A percentile compares a stretch with the other conserved stretches of the same genome.
phyloP scores from a whole-genome alignment of 768 basidiomycete species.

The Multifurca ochricompacta region DNA sequence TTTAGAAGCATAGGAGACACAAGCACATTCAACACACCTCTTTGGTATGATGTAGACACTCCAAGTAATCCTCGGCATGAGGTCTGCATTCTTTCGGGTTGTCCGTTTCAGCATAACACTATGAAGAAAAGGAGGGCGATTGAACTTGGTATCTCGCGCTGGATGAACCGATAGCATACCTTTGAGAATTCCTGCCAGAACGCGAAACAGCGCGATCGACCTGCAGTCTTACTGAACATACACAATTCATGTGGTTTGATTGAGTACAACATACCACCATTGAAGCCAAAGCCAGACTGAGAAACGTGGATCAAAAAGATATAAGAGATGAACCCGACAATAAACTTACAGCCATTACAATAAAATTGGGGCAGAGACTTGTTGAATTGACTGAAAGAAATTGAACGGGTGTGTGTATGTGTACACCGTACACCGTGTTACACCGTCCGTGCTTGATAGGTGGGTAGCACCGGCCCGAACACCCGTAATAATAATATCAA shows the following conservation, averaged over 20 bases:
- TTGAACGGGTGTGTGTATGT: no score
- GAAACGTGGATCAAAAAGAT: neutral
- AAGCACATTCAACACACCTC: constrained; percentile 53
- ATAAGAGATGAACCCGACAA: neutral
- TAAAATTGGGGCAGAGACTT: no score
- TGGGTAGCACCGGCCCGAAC: neutral
- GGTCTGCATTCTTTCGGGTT: constrained; percentile 61
- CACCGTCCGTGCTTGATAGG: neutral
- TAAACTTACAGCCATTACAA: constrained; percentile 24
- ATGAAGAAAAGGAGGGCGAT: neutral
- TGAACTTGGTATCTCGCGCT: neutral
- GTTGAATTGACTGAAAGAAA: no score
- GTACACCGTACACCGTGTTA: no score
- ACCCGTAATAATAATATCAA: no score
- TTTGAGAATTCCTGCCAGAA: constrained; percentile 91
- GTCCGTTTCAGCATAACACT: constrained; percentile 86
- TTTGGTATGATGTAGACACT: constrained; percentile 84
- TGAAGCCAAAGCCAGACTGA: constrained; percentile 61
- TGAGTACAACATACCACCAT: constrained; percentile 39
- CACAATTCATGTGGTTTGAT: neutral
- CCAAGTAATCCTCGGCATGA: constrained; percentile 79
- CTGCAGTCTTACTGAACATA: constrained; percentile 32
- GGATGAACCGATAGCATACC: constrained; percentile 29
- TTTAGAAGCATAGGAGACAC: neutral
- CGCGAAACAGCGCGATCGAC: constrained; percentile 78